Percentiles rank a stretch among this genome's conserved stretches.
phyloP scores from a whole-genome alignment of 345 rosid genomes.

The Moringa oleifera region DNA sequence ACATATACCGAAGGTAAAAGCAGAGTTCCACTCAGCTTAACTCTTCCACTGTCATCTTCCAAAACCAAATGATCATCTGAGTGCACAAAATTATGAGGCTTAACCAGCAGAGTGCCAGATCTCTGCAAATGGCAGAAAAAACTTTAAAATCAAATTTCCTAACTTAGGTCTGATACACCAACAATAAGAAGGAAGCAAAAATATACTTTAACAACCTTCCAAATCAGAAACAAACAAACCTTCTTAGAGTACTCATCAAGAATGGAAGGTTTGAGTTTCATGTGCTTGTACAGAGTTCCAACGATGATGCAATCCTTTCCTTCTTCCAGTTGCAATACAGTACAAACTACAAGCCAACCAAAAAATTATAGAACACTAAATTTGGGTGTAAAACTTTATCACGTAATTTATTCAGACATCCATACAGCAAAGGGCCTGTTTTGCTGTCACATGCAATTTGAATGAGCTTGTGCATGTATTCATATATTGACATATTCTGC shows the following conservation, averaged over 20 bases:
- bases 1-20: slow-evolving; percentile 63
- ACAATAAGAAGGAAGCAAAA: too few relatives aligned
- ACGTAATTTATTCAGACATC: too few relatives aligned
- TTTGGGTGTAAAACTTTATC: too few relatives aligned
- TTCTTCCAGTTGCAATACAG: slow-evolving; percentile 67
- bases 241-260: slow-evolving; percentile 96
- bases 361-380: too few relatives aligned
- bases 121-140: slow-evolving; percentile 47
- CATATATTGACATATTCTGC: background rate
- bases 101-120: slow-evolving; percentile 64
- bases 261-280: slow-evolving; percentile 92
- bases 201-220: slow-evolving; percentile 6
- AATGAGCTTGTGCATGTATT: too few relatives aligned
- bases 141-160: slow-evolving; percentile 6
- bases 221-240: slow-evolving; percentile 30
- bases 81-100: slow-evolving; percentile 79
- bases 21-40: slow-evolving; percentile 61
- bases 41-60: slow-evolving; percentile 98
- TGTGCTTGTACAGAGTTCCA: slow-evolving; percentile 90
- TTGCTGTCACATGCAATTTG: too few relatives aligned
- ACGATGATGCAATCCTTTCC: slow-evolving; percentile 85
- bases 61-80: slow-evolving; percentile 72
- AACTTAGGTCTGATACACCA: background rate
- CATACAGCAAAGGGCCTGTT: too few relatives aligned
- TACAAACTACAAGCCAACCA: slow-evolving; percentile 54